Evolutionary conservation across 164 flowering plant genomes (phyloP), one percentile per base, ranked within the genome.

Genomic region (Umbellularia californica): DNA sequence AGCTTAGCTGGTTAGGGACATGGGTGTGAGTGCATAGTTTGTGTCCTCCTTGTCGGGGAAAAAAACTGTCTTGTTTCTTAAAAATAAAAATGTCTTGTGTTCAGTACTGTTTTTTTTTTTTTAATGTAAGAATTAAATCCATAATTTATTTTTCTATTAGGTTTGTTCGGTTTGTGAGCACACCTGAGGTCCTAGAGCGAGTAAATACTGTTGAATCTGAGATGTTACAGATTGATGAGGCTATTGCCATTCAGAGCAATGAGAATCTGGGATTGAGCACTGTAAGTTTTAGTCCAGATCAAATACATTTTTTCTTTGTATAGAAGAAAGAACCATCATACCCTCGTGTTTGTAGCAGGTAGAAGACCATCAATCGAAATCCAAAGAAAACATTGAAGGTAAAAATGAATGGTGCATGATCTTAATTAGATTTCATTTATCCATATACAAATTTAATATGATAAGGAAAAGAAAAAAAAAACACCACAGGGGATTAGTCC

Each of bases 91-190:
- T 55, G n/a, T 20, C 19, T 12, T 17, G 17, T 20, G n/a, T 55
- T 20, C n/a, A 15, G n/a, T 55, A 20, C n/a, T 14, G 20, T 12
- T 55, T 19, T 52, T 55, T 55, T 55, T 20, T 55, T 55, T 55
- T 55, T 4, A 55, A 9, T 0, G 1, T 55, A 15, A 55, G 60
- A 55, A 64, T 30, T 10, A 23, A 70, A 52, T 27, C 50, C 20
- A 50, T 15, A 62, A 33, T 20, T 41, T 27, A 5, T 70, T 50
- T 78, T 77, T 70, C 30, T 50, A 58, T 70, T 55, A 94, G 98
- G 88, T 95, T 95, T 89, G 97, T 95, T 71, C 97, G 95, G 51
- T 95, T 95, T 87, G 99, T 95, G 78, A 93, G 94, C 87, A 95
- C 90, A 68, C 99, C 99, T 1, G 98, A 92, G 83, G 83, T 95